Base-by-base conservation (phyloP, 352 stramenopile genomes). In the Ophiocytium majus region DNA sequence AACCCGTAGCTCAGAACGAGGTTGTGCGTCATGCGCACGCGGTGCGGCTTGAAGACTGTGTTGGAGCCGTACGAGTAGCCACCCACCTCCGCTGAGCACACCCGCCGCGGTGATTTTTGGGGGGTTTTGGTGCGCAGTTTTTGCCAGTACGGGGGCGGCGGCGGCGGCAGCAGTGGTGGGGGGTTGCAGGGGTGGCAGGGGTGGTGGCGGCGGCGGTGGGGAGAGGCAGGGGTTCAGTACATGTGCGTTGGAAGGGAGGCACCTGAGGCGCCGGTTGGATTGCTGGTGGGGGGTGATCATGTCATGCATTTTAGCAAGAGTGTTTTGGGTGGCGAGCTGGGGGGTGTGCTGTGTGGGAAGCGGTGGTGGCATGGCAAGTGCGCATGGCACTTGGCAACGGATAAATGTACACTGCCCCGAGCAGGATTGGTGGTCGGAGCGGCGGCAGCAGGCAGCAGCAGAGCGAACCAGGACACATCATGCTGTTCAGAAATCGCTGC, bases 21-120 rank as follows among this genome's bases (percentile, higher is more conserved):
- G 91, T 99, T 98, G 92, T 99, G 97, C 50, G 97, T 97, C 96
- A 99, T 99, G 84, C 96, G 95, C 81, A 99, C 93, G 74, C 97
- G 97, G 91, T 99, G 97, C 34, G 97, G 97, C 93, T 96, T 96
- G 92, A 96, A 95, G 83, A 92, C 97, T 78, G 99, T 96, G 90
- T 99, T 96, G 80, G 95, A 94, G 78, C 36, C 33, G 23, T 23
- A 63, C 10, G 57, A 79, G 37, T 14, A 82, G 37, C 32, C 0
- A n/a, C n/a, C 34, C 36, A 31, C 49, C 33, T 37, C 50, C 32
- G 23, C 35, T 76, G 36, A n/a, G n/a, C n/a, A n/a, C n/a, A n/a
- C n/a, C n/a, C n/a, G n/a, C n/a, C n/a, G n/a, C n/a, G n/a, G n/a
- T n/a, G n/a, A n/a, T n/a, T n/a, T n/a, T n/a, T n/a, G n/a, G n/a